These are phyloP conservation scores for Fusarium annulatum DNA, from an alignment of 2,329 filamentous ascomycete genomes.

Conservation along the genomic window DNA sequence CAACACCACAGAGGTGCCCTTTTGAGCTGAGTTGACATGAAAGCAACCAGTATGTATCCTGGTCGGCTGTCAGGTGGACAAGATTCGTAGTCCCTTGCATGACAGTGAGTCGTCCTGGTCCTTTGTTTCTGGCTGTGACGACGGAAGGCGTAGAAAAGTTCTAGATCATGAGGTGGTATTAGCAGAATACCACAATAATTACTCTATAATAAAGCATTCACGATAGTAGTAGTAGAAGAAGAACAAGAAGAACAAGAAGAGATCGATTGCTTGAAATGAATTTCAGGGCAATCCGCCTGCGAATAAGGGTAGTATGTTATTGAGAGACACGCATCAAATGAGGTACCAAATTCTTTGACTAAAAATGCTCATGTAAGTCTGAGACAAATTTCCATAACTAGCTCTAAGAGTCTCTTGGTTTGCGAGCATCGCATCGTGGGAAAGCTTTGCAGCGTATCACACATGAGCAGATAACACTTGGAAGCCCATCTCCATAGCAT, in stretches of 20 bases:
- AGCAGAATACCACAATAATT: background rate
- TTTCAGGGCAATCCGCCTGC: background rate
- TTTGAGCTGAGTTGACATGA: conserved; percentile 21
- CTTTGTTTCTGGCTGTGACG: conserved; percentile 9
- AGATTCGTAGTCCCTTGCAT: conserved; percentile 37
- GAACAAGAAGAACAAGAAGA: background rate
- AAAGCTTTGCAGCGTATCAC: conserved; percentile 8
- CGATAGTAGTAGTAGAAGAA: background rate
- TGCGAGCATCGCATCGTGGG: conserved; percentile 12
- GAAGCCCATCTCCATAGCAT: background rate
- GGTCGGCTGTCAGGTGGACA: conserved; percentile 20
- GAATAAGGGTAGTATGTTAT: background rate
- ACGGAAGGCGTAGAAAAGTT: background rate
- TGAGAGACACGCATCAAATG: background rate
- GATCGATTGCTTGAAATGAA: background rate
- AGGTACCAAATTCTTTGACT: background rate
- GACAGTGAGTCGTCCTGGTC: conserved; percentile 7
- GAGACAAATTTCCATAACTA: background rate
- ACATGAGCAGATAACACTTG: conserved; percentile 28
- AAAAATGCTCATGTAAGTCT: background rate
- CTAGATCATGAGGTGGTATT: background rate
- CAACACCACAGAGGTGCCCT: conserved; percentile 15
- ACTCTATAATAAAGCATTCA: background rate
- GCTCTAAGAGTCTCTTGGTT: conserved; percentile 1
- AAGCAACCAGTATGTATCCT: conserved; percentile 26